A percentile compares a stretch with the other conserved stretches of the same genome.
Conservation (phyloP, 2,329 filamentous ascomycete species). For the Aspergillus fischeri region DNA sequence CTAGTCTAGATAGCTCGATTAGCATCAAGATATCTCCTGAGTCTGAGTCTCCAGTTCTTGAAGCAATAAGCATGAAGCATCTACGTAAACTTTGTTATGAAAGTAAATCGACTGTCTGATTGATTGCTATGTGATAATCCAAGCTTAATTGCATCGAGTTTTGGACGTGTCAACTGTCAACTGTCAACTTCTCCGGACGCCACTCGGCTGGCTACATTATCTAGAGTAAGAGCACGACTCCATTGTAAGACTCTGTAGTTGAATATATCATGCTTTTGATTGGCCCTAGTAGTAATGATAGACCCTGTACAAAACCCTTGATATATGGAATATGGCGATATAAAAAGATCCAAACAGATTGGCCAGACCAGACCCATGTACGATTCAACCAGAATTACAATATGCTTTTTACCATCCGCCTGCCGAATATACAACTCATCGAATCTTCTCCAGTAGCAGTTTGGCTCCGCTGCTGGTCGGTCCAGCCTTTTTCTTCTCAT, state of each 20-base stretch:
- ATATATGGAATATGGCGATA: not conserved
- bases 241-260: not conserved
- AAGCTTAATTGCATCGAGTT: too few relatives aligned
- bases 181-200: too few relatives aligned
- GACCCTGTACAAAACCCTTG: not conserved
- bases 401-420: not conserved
- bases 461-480: slow-evolving; percentile 46
- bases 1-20: too few relatives aligned
- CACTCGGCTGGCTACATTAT: too few relatives aligned
- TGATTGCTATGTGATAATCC: too few relatives aligned
- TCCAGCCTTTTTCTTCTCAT: slow-evolving; percentile 33
- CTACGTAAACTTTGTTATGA: too few relatives aligned
- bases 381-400: not conserved
- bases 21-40: too few relatives aligned
- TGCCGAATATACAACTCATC: slow-evolving; percentile 12
- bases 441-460: slow-evolving; percentile 35
- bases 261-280: not conserved
- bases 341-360: not conserved
- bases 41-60: too few relatives aligned
- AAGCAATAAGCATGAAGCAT: too few relatives aligned
- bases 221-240: not conserved
- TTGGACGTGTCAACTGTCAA: not conserved
- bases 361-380: not conserved
- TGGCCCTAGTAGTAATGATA: not conserved
- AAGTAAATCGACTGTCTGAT: too few relatives aligned